Evolutionary conservation across 805 yeast species (phyloP), one percentile per base, ranked within the genome.

Genomic region (Starmerella apicola): DNA sequence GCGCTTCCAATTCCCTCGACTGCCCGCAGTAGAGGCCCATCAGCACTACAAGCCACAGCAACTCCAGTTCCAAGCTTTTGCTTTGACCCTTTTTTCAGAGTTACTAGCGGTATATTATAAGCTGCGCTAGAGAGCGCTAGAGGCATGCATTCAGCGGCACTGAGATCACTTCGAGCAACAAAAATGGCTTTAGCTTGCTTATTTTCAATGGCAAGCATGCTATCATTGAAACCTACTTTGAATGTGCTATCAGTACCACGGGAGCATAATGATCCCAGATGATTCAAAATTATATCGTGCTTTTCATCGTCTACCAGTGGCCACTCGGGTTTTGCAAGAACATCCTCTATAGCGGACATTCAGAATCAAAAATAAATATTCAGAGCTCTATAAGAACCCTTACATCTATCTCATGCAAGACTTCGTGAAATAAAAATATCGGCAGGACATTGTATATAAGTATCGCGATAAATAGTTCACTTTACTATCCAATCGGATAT

Each of bases 241-340:
- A 51, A 32, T n/a, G 28, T 32, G 25, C 33, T 44, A 36, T 41
- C 4, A 41, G 49, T 9, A 32, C 43, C 29, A 31, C 44, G 24
- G 15, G 30, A 25, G 9, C 33, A 5, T 4, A 38, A 30, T 1
- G 38, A 17, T 2, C 34, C 36, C 1, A 52, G 24, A 15, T 32
- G 28, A 3, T 33, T 30, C n/a, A 39, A 24, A 2, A 45, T 37
- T 2, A 39, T 36, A 32, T 42, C 46, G 16, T 40, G 45, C 3
- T 30, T 15, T 10, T 33, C 34, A 3, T 26, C 23, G 9, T 37
- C 42, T 3, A 49, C 32, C 8, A n/a, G 31, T 5, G 54, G 52
- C 56, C 56, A 52, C n/a, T 24, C 40, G 1, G 52, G 50, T 34
- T 50, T 52, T 7, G 51, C 48, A 19, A 49, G 43, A 4, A 51